phyloP scores from a whole-genome alignment of 306 rosid species.

The Fagus sylvatica region DNA sequence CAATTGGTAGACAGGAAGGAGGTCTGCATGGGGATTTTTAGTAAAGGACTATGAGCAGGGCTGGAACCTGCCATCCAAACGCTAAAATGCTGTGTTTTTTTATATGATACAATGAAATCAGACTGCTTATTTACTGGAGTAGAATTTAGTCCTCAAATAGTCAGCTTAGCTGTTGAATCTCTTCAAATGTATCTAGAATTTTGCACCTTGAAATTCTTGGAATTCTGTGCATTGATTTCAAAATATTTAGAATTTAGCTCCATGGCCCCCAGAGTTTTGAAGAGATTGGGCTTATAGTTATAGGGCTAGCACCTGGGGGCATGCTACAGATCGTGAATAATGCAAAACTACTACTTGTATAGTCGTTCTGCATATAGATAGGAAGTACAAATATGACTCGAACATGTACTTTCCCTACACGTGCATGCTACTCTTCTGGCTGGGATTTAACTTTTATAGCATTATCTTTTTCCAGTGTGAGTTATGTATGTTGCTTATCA shows the following conservation, averaged over 20 bases:
- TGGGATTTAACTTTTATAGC: background rate
- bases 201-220: no score
- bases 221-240: no score
- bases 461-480: conserved; percentile 8
- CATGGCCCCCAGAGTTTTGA: no score
- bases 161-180: no score
- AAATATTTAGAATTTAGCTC: no score
- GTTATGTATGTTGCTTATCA: conserved; percentile 22
- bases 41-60: background rate
- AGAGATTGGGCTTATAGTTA: no score
- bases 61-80: background rate
- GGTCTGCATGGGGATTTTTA: background rate
- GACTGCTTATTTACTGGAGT: background rate
- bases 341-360: background rate
- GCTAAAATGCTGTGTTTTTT: background rate
- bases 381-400: background rate
- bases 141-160: background rate
- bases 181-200: no score
- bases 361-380: conserved; percentile 2
- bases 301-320: no score
- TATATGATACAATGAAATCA: background rate
- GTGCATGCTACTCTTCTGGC: background rate
- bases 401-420: background rate
- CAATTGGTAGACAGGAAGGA: background rate
- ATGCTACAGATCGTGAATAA: background rate